Evolutionary conservation across 306 rosid genomes (phyloP), one percentile per base, ranked within the genome.

Genomic region (Quercus suber): DNA sequence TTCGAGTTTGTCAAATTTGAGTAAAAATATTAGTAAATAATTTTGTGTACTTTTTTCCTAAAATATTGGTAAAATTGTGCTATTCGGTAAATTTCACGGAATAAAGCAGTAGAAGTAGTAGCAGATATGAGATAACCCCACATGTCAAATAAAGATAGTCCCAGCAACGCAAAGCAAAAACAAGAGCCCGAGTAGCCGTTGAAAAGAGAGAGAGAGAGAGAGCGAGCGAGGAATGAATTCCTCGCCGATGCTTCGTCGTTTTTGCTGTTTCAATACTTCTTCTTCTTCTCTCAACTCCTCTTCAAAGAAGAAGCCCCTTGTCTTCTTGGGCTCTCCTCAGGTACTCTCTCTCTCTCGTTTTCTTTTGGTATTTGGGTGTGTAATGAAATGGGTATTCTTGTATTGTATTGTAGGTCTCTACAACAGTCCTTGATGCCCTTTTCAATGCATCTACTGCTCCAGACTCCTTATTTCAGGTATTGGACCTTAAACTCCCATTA

Each of bases 321-420:
- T 91, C 70, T 88, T 92, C 55, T 58, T 94, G 85, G 97, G 98
- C 30, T 91, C 98, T 45, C 98, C 98, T 80, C 96, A 87, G 86
- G 94, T 86, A 58, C 59, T 17, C 37, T 23, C 55, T 68, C 77
- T 31, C 6, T 56, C 17, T 20, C 49, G 73, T 10, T 41, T 71
- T n/a, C 53, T 73, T 6, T 41, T 1, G n/a, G 25, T 69, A 2
- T 21, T 73, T 69, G 73, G 43, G 20, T n/a, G 41, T 41, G 28
- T 80, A 21, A 53, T 64, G 37, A 41, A 78, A 56, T 76, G 53
- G 60, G 35, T 68, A 23, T 63, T 63, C 45, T 41, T 8, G 11
- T 41, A 41, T 41, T 8, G 45, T 41, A 41, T 33, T 60, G 23
- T 78, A 92, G 93, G 96, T 92, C 45, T 92, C 97, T 7, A 69